Base-by-base conservation (phyloP, 177 flowering plant genomes). In the Tripterygium wilfordii region DNA sequence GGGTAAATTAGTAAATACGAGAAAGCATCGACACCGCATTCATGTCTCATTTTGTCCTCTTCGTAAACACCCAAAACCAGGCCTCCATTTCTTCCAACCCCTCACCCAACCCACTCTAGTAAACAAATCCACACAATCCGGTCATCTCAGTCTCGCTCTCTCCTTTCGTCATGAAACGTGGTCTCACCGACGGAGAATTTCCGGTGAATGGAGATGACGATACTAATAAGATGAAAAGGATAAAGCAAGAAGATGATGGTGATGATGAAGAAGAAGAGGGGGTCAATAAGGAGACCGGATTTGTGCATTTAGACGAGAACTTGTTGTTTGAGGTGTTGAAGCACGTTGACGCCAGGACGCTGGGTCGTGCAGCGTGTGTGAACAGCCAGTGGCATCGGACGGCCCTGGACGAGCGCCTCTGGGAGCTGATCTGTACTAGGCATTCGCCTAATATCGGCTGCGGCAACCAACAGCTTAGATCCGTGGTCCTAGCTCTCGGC, bases 381-480 rank as follows among this genome's bases (percentile, higher is more conserved):
- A 78, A 66, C 85, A 79, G 66, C 63, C 83, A 61, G 60, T 91
- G 98, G 98, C 63, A 71, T 55, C 54, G 47, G 43, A 79, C 94
- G 38, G 82, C 87, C 8, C 72, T 68, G 53, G 96, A 92, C 54
- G 98, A 92, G 82, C 72, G 95, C 37, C 69, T 92, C 1, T 88
- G 98, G 96, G 98, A 92, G 87, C 61, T 80, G 75, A 76, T 92
- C 69, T 92, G 88, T 63, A 85, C 85, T 24, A 69, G 69, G 20
- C 83, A 85, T 63, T 69, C 76, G 80, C 67, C 71, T 16, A 77
- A 74, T 42, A 56, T 61, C 48, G 78, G 82, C 18, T 71, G 79
- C 62, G 76, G 74, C 31, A 70, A 42, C 36, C 69, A 67, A 23
- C 88, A 82, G 77, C 82, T 83, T 13, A 72, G 98, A 44, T 76